Percentiles rank a stretch among this genome's conserved stretches.
Evolutionary conservation across 1,284 basidiomycete species (phyloP).

Genomic region (Sporisorium exsertum): DNA sequence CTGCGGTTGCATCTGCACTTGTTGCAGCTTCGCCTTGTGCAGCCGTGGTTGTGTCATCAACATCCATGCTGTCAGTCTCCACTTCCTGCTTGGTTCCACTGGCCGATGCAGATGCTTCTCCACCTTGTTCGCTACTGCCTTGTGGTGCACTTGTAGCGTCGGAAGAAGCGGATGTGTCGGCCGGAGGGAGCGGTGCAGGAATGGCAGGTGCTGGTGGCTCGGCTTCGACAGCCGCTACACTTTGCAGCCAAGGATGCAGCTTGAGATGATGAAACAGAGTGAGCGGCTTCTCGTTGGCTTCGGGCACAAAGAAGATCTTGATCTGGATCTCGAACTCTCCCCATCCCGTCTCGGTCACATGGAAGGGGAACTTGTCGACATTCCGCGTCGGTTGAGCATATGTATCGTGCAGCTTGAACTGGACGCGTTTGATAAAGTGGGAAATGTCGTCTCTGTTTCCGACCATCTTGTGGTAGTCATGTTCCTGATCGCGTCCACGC

Average conservation of each 20-base stretch:
- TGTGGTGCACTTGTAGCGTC: slow-evolving; percentile 4
- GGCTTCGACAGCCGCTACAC: slow-evolving; percentile 76
- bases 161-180: slow-evolving; percentile 33
- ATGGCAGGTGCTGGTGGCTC: slow-evolving; percentile 69
- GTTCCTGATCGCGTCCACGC: slow-evolving; percentile 60
- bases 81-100: slow-evolving; percentile 17
- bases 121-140: background rate
- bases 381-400: slow-evolving; percentile 90
- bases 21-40: slow-evolving; percentile 7
- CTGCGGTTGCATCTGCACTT: background rate
- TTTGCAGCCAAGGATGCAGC: slow-evolving; percentile 85
- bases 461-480: slow-evolving; percentile 66
- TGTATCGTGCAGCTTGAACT: slow-evolving; percentile 97
- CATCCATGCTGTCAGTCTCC: slow-evolving; percentile 19
- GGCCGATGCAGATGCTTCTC: background rate
- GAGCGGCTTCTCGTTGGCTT: slow-evolving; percentile 91
- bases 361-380: slow-evolving; percentile 91
- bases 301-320: slow-evolving; percentile 88
- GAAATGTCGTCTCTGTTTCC: slow-evolving; percentile 68
- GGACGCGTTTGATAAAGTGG: slow-evolving; percentile 80
- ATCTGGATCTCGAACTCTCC: slow-evolving; percentile 98
- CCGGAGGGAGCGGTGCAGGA: slow-evolving; percentile 40
- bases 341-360: slow-evolving; percentile 97
- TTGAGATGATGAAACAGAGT: slow-evolving; percentile 91
- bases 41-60: slow-evolving; percentile 24